Base-by-base conservation (phyloP, 2,329 filamentous ascomycete species). In the Cladosporium halotolerans region DNA sequence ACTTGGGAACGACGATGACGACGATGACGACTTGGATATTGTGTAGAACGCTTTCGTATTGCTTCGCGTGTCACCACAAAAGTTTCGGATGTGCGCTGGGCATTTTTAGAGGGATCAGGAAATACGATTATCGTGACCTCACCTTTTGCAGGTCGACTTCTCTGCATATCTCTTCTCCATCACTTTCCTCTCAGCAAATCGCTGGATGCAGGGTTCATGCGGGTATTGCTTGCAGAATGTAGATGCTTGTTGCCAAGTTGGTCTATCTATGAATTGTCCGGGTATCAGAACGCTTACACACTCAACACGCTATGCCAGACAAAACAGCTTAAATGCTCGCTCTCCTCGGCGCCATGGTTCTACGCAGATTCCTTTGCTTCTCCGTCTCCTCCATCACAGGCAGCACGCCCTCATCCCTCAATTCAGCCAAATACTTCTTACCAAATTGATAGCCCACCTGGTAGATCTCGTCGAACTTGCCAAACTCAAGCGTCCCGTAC, bases 401-500 rank as follows among this genome's bases (percentile, higher is more conserved):
- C 59, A 99, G 72, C 38, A 86, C 79, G 0, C 92, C 92, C 63
- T 95, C 79, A 38, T 88, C 87, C 66, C 84, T 84, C 68, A 97
- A 74, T 61, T 84, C 79, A 50, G 82, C 82, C 59, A 99, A 70
- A 67, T 86, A 96, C 51, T 89, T 82, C 68, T 86, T 85, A 4
- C 90, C 93, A 66, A 85, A 99, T 52, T 81, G 79, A 71, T 96
- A 95, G 1, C 93, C 95, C 9, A 96, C 79, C 61, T 86, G 79
- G 65, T 95, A 96, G 51, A 99, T 92, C 76, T 99, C 95, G 64
- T 97, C 92, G 70, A 99, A 99, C 70, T 95, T 96, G 57, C 84
- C 88, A 75, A 99, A 99, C 55, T 99, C 93, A 31, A 99, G 75
- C 1, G 93, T 99, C 4, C 91, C 93, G 63, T 96, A 99, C 1